Base-by-base conservation (phyloP, 1,284 basidiomycete species). In the Schizophyllum commune region DNA sequence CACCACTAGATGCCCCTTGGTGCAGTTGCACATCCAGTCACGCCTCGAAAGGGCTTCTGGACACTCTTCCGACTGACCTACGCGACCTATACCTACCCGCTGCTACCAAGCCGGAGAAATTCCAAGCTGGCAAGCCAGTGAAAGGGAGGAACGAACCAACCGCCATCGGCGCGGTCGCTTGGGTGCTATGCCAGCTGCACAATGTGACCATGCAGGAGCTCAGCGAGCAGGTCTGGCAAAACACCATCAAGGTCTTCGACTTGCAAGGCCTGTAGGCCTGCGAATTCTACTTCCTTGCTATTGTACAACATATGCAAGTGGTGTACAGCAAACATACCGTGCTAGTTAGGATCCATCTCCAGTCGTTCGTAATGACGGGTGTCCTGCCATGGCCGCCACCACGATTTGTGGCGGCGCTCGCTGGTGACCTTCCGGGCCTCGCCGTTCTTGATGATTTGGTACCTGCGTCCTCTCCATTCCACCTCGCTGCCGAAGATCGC, bases 101-200 rank as follows among this genome's bases (percentile, higher is more conserved):
- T 22, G 70, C 79, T 11, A 79, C 80, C 52, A 88, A 88, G 68
- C 83, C 89, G 9, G 91, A 95, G 66, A 82, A 83, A 5, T 91
- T 87, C 69, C 77, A 78, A 4, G 68, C 71, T 9, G 88, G 86
- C 0, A 80, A 81, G 66, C 78, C 85, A 0, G 86, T 94, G 56
- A 95, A 96, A 72, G 89, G 91, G 0, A 77, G 94, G 19, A 93
- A 92, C 68, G 94, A 96, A 69, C 92, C 94, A 1, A 81, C 77
- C 19, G 78, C 85, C 2, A 83, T 92, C 51, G 89, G 88, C 2
- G 81, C 82, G 13, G 85, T 96, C 13, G 93, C 91, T 8, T 92
- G 89, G 81, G 84, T 93, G 3, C 76, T 94, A 8, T 81, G 88
- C 58, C 73, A 75, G 61, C 69, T 93, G 47, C 80, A 81, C 20